A percentile compares a stretch with the other conserved stretches of the same genome.
Conservation (phyloP, 2,329 filamentous ascomycete species). For the Calonectria pauciramosa region DNA sequence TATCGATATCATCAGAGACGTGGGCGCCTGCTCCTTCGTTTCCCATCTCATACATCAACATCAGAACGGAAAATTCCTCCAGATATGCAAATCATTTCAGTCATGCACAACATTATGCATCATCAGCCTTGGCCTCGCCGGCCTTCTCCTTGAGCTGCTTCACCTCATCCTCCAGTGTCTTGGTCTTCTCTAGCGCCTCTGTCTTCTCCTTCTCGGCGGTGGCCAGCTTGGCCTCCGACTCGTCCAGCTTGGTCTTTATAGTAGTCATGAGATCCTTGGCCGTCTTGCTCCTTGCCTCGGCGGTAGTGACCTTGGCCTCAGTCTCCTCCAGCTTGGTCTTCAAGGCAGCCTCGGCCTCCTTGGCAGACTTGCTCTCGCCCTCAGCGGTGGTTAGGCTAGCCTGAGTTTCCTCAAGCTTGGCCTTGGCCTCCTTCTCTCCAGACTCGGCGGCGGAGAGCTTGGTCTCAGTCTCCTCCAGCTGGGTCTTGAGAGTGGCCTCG, state of each 20-base stretch:
- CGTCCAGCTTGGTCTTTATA: constrained; percentile 32
- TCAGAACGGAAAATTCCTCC: constrained; percentile 30
- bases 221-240: constrained; percentile 20
- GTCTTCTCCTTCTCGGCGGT: constrained; percentile 36
- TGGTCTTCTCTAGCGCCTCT: constrained; percentile 20
- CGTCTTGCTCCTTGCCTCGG: constrained; percentile 34
- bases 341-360: constrained; percentile 9
- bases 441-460: constrained; percentile 26
- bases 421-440: constrained; percentile 33
- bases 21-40: constrained; percentile 47
- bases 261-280: constrained; percentile 35
- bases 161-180: constrained; percentile 28
- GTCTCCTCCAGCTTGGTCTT: constrained; percentile 23
- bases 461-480: constrained; percentile 38
- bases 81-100: constrained; percentile 30
- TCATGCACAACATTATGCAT: constrained; percentile 23
- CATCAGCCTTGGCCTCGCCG: constrained; percentile 24
- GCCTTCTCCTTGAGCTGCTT: constrained; percentile 33
- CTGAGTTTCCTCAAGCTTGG: constrained; percentile 37
- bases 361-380: constrained; percentile 28
- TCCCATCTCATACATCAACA: constrained; percentile 39
- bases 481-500: constrained; percentile 35
- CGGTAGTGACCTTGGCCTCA: not conserved
- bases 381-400: constrained; percentile 8
- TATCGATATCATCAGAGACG: constrained; percentile 50